A percentile compares a stretch with the other conserved stretches of the same genome.
These are phyloP conservation scores for Fusarium pseudocircinatum DNA, from an alignment of 2,329 filamentous ascomycete species.

Conservation along the genomic window DNA sequence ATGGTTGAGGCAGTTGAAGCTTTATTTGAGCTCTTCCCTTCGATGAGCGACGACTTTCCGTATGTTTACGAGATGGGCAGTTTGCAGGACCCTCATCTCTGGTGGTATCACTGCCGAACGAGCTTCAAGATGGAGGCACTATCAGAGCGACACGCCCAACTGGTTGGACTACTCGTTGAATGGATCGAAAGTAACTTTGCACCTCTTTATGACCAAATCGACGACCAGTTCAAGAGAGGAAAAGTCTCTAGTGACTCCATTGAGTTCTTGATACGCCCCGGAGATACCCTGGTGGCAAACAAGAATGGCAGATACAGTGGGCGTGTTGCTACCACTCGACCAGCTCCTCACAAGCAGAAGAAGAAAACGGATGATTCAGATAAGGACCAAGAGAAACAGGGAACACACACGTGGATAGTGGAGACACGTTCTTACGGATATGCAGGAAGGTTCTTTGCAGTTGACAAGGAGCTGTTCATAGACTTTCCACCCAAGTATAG, in stretches of 20 bases:
- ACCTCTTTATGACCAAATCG: neutral
- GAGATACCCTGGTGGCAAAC: neutral
- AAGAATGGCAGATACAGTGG: neutral
- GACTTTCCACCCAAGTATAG: neutral
- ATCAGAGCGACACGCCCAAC: neutral
- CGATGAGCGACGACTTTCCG: neutral
- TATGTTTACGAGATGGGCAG: neutral
- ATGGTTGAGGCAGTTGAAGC: conserved; percentile 4
- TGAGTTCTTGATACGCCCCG: neutral
- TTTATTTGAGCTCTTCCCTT: neutral
- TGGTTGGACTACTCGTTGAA: neutral
- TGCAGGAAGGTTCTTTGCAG: neutral
- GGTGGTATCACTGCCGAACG: conserved; percentile 19
- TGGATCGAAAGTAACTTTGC: conserved; percentile 1
- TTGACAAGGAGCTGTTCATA: neutral
- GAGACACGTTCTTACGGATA: neutral
- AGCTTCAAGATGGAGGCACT: neutral
- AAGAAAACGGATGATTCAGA: neutral
- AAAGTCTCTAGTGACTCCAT: neutral
- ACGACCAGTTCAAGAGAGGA: neutral
- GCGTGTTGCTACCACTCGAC: neutral
- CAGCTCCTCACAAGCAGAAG: neutral
- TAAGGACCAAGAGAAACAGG: neutral
- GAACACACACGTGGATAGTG: neutral
- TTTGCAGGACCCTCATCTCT: neutral